Evolutionary conservation across 2,329 filamentous ascomycete genomes (phyloP), one percentile per base, ranked within the genome.

Genomic region (Penicillium sp.): DNA sequence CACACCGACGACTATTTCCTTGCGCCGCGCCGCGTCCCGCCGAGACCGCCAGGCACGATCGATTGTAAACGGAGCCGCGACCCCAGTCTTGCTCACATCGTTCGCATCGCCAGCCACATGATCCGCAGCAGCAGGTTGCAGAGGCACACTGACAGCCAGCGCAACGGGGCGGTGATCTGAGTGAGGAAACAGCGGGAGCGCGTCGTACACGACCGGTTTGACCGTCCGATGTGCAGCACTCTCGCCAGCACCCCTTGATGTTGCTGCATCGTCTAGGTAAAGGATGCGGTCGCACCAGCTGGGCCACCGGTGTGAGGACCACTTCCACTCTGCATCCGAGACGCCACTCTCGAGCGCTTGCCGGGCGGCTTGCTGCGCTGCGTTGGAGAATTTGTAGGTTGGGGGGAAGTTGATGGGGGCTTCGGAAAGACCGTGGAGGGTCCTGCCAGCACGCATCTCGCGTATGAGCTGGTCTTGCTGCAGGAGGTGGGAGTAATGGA

Each of bases 231-330:
- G 26, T 6, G 11, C 40, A 35, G 42, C 61, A 4, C 59, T 62
- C 5, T 54, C 53, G 25, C 74, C 70, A 46, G 76, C 76, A 42
- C 82, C 72, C 83, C 84, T 87, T 26, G 76, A 75, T 22, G 84
- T 86, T 25, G 76, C 75, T 22, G 84, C 86, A 25, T 84, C 78
- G 55, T 89, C 85, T 3, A 94, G 81, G 75, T 88, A 98, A 22
- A 98, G 80, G 22, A 98, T 89, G 3, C 95, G 87, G 76, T 98
- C 95, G 70, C 93, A 97, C 95, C 94, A 98, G 71, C 89, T 89
- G 1, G 95, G 93, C 84, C 91, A 96, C 49, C 95, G 88, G 74
- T 96, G 91, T 59, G 82, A 81, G 7, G 93, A 91, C 85, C 93
- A 97, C 35, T 81, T 78, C 88, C 90, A 94, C 11, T 81, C 78